Evolutionary conservation across 2,329 filamentous ascomycete genomes (phyloP).

Genomic region (Triangularia verruculosa): DNA sequence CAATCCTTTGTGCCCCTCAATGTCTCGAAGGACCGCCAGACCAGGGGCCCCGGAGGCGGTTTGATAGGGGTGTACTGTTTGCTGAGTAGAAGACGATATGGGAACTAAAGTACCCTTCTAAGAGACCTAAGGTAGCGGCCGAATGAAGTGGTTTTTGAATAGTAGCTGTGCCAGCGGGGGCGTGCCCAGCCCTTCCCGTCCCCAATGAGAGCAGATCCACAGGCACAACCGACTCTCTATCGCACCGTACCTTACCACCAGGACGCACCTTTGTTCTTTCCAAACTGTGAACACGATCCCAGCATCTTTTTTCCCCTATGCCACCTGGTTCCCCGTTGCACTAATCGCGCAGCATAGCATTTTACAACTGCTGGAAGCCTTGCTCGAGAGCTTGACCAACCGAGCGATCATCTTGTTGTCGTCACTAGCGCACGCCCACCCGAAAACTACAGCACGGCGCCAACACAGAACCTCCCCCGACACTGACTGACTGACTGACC

Average conservation of each 20-base stretch:
- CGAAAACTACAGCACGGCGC: background rate
- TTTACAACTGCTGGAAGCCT: background rate
- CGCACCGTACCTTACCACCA: background rate
- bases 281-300: background rate
- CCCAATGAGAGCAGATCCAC: background rate
- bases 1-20: conserved; percentile 17
- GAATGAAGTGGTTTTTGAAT: background rate
- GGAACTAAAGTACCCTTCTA: background rate
- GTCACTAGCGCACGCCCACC: background rate
- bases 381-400: background rate
- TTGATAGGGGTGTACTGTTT: background rate
- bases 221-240: background rate
- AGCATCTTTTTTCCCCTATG: background rate
- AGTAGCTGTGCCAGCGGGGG: too few relatives aligned
- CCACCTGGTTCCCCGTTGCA: background rate
- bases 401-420: background rate
- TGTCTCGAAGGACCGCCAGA: conserved; percentile 5
- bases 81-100: background rate
- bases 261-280: background rate
- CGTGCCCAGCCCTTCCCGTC: background rate
- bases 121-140: background rate
- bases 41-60: conserved; percentile 1
- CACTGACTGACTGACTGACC: background rate
- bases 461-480: background rate
- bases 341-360: background rate